A percentile compares a stretch with the other conserved stretches of the same genome.
phyloP scores from a whole-genome alignment of 2,329 filamentous ascomycete genomes.

The Claviceps humidiphila region DNA sequence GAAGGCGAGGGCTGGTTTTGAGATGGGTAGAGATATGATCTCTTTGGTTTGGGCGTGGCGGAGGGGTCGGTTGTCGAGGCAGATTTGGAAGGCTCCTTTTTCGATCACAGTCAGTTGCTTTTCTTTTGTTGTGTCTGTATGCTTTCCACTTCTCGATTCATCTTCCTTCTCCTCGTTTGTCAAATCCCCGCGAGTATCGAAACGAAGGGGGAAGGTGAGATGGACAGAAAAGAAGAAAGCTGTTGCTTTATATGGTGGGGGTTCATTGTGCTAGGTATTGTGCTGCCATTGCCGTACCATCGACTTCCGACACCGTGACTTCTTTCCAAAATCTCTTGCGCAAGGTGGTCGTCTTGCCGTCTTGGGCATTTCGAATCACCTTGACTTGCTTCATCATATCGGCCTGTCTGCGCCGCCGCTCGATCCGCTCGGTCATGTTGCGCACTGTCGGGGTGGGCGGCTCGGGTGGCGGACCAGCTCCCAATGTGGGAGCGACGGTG shows the following conservation, averaged over 20 bases:
- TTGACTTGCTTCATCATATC: conserved; percentile 40
- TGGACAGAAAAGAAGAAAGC: background rate
- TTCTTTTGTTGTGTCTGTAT: background rate
- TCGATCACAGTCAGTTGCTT: background rate
- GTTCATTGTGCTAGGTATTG: too few relatives aligned
- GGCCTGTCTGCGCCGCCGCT: conserved; percentile 39
- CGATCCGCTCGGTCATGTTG: conserved; percentile 30
- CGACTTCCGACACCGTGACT: conserved; percentile 54
- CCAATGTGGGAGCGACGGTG: conserved; percentile 38
- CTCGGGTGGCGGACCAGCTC: conserved; percentile 45
- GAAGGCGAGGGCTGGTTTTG: conserved; percentile 69
- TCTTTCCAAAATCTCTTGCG: conserved; percentile 83
- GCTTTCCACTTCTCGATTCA: background rate
- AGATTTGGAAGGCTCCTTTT: conserved; percentile 39
- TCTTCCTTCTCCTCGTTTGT: background rate
- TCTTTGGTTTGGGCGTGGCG: conserved; percentile 62
- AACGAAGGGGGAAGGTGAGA: background rate
- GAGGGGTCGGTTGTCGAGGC: conserved; percentile 68
- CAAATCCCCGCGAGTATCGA: background rate
- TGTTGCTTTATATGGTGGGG: too few relatives aligned
- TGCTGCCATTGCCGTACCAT: conserved; percentile 34
- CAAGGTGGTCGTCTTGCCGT: conserved; percentile 28
- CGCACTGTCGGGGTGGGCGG: conserved; percentile 33
- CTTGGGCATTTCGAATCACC: conserved; percentile 27
- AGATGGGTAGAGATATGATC: conserved; percentile 56